Evolutionary conservation across 2,329 filamentous ascomycete species (phyloP).

Genomic region (Fusarium sp.): DNA sequence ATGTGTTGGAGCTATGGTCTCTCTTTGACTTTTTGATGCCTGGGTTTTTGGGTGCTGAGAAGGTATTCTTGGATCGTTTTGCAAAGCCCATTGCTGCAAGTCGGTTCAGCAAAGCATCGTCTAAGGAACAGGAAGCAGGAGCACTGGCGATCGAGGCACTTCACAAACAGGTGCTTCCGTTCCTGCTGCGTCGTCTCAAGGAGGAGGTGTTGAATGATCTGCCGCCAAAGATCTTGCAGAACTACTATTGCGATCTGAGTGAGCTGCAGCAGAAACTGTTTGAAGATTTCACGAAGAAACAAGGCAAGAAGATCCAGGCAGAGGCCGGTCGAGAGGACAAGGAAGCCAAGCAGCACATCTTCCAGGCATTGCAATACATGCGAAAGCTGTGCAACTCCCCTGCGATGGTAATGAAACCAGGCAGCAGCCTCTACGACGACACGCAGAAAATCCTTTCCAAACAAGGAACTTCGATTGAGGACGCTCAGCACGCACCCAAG

Average conservation of each 20-base stretch:
- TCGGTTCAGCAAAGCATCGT: constrained; percentile 95
- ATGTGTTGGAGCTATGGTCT: constrained; percentile 96
- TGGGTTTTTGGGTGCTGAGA: constrained; percentile 92
- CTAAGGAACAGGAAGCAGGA: constrained; percentile 97
- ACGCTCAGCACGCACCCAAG: constrained; percentile 91
- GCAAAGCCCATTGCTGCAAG: constrained; percentile 95
- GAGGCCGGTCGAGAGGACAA: constrained; percentile 88
- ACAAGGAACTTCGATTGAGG: constrained; percentile 83
- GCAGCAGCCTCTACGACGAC: constrained; percentile 88
- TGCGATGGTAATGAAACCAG: constrained; percentile 94
- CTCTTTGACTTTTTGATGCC: constrained; percentile 99
- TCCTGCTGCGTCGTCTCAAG: constrained; percentile 94
- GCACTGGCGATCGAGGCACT: constrained; percentile 97
- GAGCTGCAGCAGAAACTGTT: constrained; percentile 95
- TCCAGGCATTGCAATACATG: constrained; percentile 99
- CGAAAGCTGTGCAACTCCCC: constrained; percentile 98
- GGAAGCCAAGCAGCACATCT: constrained; percentile 96
- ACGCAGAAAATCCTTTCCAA: constrained; percentile 83
- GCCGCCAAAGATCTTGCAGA: constrained; percentile 97
- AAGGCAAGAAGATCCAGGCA: constrained; percentile 86
- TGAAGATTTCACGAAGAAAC: constrained; percentile 94
- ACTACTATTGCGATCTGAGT: constrained; percentile 98
- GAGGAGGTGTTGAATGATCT: constrained; percentile 97
- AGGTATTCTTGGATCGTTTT: constrained; percentile 95
- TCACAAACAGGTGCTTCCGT: constrained; percentile 97